Evolutionary conservation across 441 rosid species (phyloP).

Genomic region (Adansonia madagascariensis): DNA sequence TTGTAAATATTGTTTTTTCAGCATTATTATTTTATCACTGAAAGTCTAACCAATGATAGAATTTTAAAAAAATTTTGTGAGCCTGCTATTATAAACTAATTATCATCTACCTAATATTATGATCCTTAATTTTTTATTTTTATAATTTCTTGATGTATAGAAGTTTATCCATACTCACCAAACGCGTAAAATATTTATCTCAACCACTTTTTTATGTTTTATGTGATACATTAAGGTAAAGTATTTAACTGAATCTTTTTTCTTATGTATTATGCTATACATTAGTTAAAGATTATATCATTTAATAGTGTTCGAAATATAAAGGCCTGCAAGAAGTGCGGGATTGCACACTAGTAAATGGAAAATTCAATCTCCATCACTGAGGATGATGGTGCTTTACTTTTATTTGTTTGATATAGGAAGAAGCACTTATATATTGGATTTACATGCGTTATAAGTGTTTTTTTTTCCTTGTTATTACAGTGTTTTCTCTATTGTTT

Average conservation of each 20-base stretch:
- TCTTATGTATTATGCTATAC: background rate
- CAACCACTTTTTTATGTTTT: background rate
- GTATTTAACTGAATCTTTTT: background rate
- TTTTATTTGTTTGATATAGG: background rate
- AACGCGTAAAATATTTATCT: background rate
- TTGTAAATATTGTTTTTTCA: background rate
- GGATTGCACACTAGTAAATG: background rate
- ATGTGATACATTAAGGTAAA: background rate
- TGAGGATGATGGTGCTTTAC: background rate
- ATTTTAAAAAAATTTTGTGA: background rate
- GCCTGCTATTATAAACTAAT: background rate
- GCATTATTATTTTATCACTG: too few species aligned
- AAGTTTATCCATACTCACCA: background rate
- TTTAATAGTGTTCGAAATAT: background rate
- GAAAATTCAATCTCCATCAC: background rate
- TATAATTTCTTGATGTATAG: background rate
- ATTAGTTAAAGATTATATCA: background rate
- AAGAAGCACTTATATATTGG: background rate
- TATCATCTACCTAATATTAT: background rate
- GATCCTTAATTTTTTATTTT: background rate
- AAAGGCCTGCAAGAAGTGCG: background rate
- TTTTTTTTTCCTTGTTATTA: constrained; percentile 19
- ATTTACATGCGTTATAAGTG: constrained; percentile 5
- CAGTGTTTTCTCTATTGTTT: constrained; percentile 25
- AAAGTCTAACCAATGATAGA: background rate